Conservation (phyloP, 768 basidiomycete species). For the Nidularia pulvinata region DNA sequence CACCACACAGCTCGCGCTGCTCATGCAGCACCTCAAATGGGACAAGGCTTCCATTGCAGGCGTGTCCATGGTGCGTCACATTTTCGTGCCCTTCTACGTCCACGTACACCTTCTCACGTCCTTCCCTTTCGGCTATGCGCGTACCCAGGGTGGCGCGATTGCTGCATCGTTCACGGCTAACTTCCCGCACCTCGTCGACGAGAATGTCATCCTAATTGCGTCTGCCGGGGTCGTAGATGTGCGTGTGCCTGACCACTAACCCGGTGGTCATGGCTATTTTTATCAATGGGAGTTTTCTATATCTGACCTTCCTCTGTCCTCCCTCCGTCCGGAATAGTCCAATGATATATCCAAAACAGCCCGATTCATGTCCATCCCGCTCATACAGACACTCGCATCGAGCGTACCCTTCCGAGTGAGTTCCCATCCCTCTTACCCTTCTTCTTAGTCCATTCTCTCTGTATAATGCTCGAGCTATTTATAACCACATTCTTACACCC, state of each 20-base stretch:
- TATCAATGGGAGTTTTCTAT: neutral
- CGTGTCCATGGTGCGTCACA: slow-evolving; percentile 66
- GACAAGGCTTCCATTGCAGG: slow-evolving; percentile 63
- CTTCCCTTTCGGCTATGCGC: neutral
- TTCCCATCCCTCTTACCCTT: slow-evolving; percentile 2
- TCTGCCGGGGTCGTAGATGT: slow-evolving; percentile 73
- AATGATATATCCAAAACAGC: slow-evolving; percentile 70
- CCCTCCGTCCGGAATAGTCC: slow-evolving; percentile 31
- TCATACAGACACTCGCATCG: slow-evolving; percentile 67
- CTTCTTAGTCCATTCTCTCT: slow-evolving; percentile 1
- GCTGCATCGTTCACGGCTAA: slow-evolving; percentile 69
- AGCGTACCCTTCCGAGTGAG: slow-evolving; percentile 62
- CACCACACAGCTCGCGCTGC: slow-evolving; percentile 77
- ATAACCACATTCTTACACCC: no score
- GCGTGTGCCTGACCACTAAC: slow-evolving; percentile 6
- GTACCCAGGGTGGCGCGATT: slow-evolving; percentile 68
- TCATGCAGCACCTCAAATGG: slow-evolving; percentile 82
- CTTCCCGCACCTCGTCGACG: slow-evolving; percentile 72
- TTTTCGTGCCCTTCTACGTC: neutral
- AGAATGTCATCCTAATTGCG: slow-evolving; percentile 66
- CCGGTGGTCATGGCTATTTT: neutral
- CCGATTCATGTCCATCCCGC: slow-evolving; percentile 77
- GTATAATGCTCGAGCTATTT: no score
- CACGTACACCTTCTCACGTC: neutral
- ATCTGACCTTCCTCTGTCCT: slow-evolving; percentile 2